Evolutionary conservation across 805 yeast species (phyloP), one percentile per base, ranked within the genome.

Genomic region (Monosporozyma aquatica): DNA sequence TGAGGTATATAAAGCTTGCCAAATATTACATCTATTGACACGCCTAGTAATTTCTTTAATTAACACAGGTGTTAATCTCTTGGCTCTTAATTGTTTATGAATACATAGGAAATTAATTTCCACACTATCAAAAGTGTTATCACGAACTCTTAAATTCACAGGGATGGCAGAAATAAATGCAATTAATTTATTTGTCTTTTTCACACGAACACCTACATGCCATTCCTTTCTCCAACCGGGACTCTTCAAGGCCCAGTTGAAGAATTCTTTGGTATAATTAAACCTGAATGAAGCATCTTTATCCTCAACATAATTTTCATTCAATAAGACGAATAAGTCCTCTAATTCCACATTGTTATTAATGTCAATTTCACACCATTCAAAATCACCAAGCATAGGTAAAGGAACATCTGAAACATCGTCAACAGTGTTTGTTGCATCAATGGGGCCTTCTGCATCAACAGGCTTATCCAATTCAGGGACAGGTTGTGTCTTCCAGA

Each of bases 401-500:
- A 76, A 71, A 5, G 97, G 95, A 17, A 68, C 66, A 38, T 70
- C 75, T 5, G 89, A 76, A 30, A 92, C 74, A 45, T 87, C 87
- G 4, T 64, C 82, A 2, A 89, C 79, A 0, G 77, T 78, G 58
- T 85, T 86, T 6, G 54, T 39, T 24, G 55, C 50, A 52, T 87
- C 94, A 49, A 89, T 86, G 6, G 95, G 90, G 0, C 96, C 96
- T 56, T 87, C 95, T 9, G 68, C 61, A 5, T 66, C 70, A 36
- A 82, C 70, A 35, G 68, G 60, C 55, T 82, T 92, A 57, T 84
- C 84, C 48, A 89, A 78, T 24, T 70, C 70, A 7, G 87, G 75
- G 17, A 92, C 97, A 0, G 98, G 98, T 65, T 92, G 98, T 2
- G 98, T 92, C 56, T 83, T 85, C 98, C 98, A 92, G 66, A 92